Base-by-base conservation (phyloP, 176 grass and related monocot genomes). In the Eragrostis curvula region DNA sequence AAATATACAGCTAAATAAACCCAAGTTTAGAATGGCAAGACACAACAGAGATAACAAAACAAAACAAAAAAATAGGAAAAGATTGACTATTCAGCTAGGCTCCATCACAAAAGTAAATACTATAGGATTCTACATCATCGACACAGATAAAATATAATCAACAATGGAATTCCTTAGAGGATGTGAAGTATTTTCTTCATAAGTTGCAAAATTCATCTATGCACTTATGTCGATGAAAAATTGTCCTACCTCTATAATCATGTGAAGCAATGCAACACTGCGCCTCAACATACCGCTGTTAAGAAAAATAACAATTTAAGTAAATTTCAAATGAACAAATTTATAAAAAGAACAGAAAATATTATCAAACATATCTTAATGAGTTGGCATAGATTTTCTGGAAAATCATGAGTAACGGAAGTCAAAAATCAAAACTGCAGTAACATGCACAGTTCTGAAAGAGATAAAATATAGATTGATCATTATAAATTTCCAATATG, bases 201-300 rank as follows among this genome's bases (percentile, higher is more conserved):
- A 21, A 73, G 16, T 79, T 42, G 8, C 9, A 70, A 78, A 73
- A 81, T 64, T 75, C 18, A 69, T 62, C 36, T 16, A 75, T 36
- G 20, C 7, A 46, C 18, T 66, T 75, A 75, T 63, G 25, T 25
- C 36, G 65, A 43, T 4, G 32, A 36, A 36, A 36, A 2, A 36
- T 36, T 75, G 23, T 16, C 18, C 24, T 89, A 98, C 96, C 96
- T 98, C 93, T 98, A 76, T 98, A 98, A 89, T 98, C 96, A 85
- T 93, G 90, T 60, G 81, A 89, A 91, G 90, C 90, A 98, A 98
- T 89, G 84, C 79, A 98, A 70, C 96, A 98, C 55, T 98, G 96
- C 10, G 92, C 96, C 75, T 98, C 96, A 52, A 98, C 96, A 87
- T 98, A 98, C 13, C 90, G 66, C 96, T 98, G 78, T 78, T 79